A percentile compares a stretch with the other conserved stretches of the same genome.
phyloP scores from a whole-genome alignment of 169 alveolate genomes.

The Miamiensis avidus region DNA sequence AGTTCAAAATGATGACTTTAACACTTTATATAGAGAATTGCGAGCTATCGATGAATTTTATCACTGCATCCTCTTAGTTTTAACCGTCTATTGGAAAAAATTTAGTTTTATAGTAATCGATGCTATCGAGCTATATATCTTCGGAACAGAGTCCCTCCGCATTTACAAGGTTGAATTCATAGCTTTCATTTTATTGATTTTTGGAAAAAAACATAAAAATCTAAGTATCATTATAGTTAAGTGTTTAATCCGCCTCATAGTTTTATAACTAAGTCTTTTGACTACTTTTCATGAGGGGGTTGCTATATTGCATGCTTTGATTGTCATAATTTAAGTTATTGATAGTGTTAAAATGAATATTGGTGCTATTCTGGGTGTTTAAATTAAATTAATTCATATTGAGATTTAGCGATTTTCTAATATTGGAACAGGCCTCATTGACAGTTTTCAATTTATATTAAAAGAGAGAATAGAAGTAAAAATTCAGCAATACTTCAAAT shows the following conservation, averaged over 20 bases:
- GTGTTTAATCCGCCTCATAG: background rate
- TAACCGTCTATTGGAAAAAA: background rate
- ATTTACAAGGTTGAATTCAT: background rate
- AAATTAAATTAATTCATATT: background rate
- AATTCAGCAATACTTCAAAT: background rate
- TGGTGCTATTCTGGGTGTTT: background rate
- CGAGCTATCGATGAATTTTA: background rate
- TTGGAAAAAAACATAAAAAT: background rate
- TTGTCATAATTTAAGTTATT: no score
- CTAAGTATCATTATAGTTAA: background rate
- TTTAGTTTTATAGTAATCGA: background rate
- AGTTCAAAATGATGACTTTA: no score
- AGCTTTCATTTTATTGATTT: background rate
- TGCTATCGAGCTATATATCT: no score
- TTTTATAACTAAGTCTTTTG: background rate
- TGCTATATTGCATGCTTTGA: background rate
- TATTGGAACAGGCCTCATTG: background rate
- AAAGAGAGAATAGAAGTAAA: background rate
- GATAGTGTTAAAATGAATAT: background rate
- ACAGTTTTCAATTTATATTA: background rate
- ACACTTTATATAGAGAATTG: no score
- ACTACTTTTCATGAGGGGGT: background rate
- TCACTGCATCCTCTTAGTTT: background rate
- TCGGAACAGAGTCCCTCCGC: background rate
- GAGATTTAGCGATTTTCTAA: background rate